A percentile compares a stretch with the other conserved stretches of the same genome.
Conservation (phyloP, 306 rosid genomes). For the Dalbergia cultrata region DNA sequence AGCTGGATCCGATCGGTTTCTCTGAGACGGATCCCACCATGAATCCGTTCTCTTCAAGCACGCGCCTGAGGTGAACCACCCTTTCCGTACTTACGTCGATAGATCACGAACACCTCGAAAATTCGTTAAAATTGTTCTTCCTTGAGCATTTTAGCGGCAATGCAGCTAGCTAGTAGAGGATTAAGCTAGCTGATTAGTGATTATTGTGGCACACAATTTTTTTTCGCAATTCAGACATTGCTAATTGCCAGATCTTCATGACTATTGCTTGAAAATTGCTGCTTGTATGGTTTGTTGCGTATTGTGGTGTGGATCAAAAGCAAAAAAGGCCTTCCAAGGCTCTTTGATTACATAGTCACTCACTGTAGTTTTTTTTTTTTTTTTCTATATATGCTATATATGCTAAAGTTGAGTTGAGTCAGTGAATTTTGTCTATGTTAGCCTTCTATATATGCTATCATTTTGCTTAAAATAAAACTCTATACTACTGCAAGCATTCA, state of each 20-base stretch:
- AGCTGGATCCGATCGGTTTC: conserved; percentile 58
- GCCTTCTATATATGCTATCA: background rate
- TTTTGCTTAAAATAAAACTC: background rate
- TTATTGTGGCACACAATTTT: conserved; percentile 2
- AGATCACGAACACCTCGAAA: conserved; percentile 1
- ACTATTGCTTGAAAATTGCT: conserved; percentile 2
- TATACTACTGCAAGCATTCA: background rate
- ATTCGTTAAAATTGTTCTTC: background rate
- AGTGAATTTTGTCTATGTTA: background rate
- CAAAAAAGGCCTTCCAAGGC: background rate
- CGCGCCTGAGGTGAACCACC: conserved; percentile 1
- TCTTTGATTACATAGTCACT: background rate
- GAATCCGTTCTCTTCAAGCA: conserved; percentile 84
- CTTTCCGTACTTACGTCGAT: background rate
- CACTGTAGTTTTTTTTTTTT: background rate
- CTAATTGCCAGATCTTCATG: conserved; percentile 29
- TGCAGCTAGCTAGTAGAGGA: conserved; percentile 30
- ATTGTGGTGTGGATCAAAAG: conserved; percentile 2
- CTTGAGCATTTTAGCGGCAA: background rate
- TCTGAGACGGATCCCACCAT: conserved; percentile 57
- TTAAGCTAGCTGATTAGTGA: conserved; percentile 38
- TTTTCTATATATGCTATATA: no score
- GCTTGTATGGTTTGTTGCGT: background rate
- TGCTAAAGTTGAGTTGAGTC: background rate
- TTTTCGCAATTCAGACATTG: background rate